These are phyloP conservation scores for Beta lomatogona DNA, from an alignment of 179 eudicot species.

Conservation along the genomic window DNA sequence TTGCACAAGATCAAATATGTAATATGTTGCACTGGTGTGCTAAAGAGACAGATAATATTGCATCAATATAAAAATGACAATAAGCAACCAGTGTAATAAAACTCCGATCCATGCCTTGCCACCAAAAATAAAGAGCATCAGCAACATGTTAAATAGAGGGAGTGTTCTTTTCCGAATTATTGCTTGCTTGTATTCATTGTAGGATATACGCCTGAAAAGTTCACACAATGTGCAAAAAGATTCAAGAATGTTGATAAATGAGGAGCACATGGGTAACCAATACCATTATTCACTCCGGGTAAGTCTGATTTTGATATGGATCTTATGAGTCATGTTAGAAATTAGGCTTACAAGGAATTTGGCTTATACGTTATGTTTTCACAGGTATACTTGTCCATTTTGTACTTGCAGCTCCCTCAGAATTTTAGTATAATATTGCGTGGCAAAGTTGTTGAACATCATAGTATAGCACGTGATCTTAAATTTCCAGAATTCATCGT, in stretches of 20 bases:
- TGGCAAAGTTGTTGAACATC: slow-evolving; percentile 69
- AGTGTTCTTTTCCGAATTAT: too few species aligned
- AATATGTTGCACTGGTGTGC: too few species aligned
- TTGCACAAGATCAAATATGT: too few species aligned
- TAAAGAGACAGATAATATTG: too few species aligned
- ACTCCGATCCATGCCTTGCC: neutral
- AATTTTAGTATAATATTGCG: slow-evolving; percentile 65
- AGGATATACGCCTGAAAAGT: slow-evolving; percentile 64
- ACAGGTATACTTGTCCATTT: slow-evolving; percentile 62
- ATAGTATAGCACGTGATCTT: slow-evolving; percentile 71
- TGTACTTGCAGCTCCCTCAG: slow-evolving; percentile 70
- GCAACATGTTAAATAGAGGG: too few species aligned
- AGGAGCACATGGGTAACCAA: slow-evolving; percentile 68
- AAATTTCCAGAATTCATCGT: slow-evolving; percentile 72
- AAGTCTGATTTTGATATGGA: slow-evolving; percentile 37
- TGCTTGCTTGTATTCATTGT: too few species aligned
- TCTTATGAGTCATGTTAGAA: neutral
- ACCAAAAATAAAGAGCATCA: neutral
- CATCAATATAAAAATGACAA: too few species aligned
- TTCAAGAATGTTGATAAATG: slow-evolving; percentile 32
- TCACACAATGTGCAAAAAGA: slow-evolving; percentile 20
- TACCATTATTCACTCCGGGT: slow-evolving; percentile 81
- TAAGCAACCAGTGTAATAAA: too few species aligned
- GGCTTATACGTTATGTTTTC: neutral
- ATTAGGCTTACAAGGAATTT: too few species aligned